Evolutionary conservation across 495 filamentous ascomycete species (phyloP).

Genomic region (Astrocystis sublimbata): DNA sequence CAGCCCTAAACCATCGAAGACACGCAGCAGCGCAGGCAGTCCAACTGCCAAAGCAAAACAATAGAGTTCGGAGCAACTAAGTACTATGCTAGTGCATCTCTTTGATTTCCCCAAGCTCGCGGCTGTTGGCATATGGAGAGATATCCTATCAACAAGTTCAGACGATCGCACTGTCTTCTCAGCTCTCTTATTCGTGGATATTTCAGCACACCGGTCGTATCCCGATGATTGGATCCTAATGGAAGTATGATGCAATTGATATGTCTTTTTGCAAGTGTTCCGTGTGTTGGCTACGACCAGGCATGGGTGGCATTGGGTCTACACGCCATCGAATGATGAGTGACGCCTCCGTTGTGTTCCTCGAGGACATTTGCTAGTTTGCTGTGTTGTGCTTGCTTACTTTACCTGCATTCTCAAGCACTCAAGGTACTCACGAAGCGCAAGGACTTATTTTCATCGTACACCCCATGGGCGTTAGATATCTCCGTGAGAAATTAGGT

Average conservation of each 20-base stretch:
- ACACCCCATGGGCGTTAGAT: constrained; percentile 6
- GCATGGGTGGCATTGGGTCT: too few species aligned
- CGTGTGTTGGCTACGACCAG: not conserved
- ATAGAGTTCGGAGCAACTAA: not conserved
- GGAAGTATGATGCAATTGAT: constrained; percentile 3
- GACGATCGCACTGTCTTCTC: not conserved
- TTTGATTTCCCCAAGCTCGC: not conserved
- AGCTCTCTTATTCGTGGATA: not conserved
- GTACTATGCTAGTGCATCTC: not conserved
- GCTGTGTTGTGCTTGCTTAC: too few species aligned
- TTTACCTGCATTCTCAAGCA: too few species aligned
- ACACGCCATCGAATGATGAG: too few species aligned
- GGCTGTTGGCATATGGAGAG: not conserved
- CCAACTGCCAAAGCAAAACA: not conserved
- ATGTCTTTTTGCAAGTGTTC: not conserved
- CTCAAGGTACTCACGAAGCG: too few species aligned
- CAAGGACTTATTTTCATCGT: not conserved
- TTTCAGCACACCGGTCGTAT: not conserved
- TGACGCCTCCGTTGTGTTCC: not conserved
- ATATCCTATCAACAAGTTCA: not conserved
- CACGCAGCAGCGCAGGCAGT: not conserved
- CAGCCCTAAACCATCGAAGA: not conserved
- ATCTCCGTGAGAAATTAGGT: too few species aligned
- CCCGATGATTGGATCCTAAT: not conserved
- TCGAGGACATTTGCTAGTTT: not conserved